Conservation (phyloP, 2,329 filamentous ascomycete genomes). For the Cryphonectria carpinicola region DNA sequence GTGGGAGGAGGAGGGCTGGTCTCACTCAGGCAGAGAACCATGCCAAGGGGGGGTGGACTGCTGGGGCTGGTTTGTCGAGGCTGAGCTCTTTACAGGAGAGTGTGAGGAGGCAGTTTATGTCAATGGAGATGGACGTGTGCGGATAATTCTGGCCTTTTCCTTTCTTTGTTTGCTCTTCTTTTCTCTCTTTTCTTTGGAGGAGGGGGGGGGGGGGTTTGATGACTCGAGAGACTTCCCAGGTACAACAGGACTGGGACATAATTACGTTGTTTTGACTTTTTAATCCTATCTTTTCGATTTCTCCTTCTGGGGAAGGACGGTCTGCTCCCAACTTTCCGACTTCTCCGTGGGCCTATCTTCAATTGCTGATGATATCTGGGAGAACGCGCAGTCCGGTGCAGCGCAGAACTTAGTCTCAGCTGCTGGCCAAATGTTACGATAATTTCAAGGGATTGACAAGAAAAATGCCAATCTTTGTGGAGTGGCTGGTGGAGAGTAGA, state of each 20-base stretch:
- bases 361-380: background rate
- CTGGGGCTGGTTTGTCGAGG: background rate
- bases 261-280: background rate
- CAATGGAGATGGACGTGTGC: slow-evolving; percentile 19
- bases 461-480: background rate
- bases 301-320: background rate
- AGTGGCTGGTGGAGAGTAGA: background rate
- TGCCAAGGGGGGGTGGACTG: background rate
- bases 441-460: background rate
- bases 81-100: slow-evolving; percentile 24
- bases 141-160: background rate
- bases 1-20: background rate
- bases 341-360: background rate
- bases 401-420: background rate
- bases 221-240: background rate
- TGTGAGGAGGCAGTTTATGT: slow-evolving; percentile 20
- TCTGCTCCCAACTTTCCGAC: background rate
- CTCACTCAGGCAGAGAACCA: background rate
- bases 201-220: background rate
- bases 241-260: slow-evolving; percentile 15
- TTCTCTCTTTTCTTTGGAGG: background rate
- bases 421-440: background rate
- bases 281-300: background rate
- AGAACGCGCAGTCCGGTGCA: background rate
- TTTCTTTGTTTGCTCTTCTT: background rate